Base-by-base conservation (phyloP, 257 asterid species). In the Nemophila menziesii region DNA sequence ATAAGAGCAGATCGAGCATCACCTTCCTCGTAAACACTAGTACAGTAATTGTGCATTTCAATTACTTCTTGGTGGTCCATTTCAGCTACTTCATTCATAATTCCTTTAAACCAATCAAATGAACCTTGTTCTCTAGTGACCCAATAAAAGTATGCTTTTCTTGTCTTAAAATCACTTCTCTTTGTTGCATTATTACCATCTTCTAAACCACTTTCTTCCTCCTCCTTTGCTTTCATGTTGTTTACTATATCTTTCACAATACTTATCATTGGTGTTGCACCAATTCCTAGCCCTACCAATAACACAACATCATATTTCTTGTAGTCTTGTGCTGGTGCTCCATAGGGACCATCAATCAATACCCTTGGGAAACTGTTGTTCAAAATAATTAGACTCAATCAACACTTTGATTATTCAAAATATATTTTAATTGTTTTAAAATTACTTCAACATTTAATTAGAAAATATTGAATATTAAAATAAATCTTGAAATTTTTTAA, bases 271-370 rank as follows among this genome's bases (percentile, higher is more conserved):
- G 95, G 95, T 1, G 95, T 85, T 0, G 95, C 93, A 0, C 92
- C 95, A 8, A 80, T 85, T 8, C 95, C 93, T 5, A 85, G 73
- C 11, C 95, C 95, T 0, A 85, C 93, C 20, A 85, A 57, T 17
- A 85, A 47, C 10, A 85, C 95, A 0, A 85, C 92, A 0, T 85
- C 95, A 48, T 85, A 85, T n/a, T 85, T 72, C 67, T 85, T 80
- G 85, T 85, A 85, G 68, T 85, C 95, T 70, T 85, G 95, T 39
- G 95, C 84, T 23, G 95, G 92, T 55, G 95, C 95, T 44, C 93
- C 95, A 12, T 85, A 85, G 54, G 95, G 95, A 23, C 95, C 95
- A 34, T 85, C 93, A 5, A 85, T 80, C 54, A 80, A 54, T 39
- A 85, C 92, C 49, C 44, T 68, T 0, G 93, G 95, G 57, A 75